Base-by-base conservation (phyloP, 225 moss, liverwort and hornwort species). In the Marchantia paleacea region DNA sequence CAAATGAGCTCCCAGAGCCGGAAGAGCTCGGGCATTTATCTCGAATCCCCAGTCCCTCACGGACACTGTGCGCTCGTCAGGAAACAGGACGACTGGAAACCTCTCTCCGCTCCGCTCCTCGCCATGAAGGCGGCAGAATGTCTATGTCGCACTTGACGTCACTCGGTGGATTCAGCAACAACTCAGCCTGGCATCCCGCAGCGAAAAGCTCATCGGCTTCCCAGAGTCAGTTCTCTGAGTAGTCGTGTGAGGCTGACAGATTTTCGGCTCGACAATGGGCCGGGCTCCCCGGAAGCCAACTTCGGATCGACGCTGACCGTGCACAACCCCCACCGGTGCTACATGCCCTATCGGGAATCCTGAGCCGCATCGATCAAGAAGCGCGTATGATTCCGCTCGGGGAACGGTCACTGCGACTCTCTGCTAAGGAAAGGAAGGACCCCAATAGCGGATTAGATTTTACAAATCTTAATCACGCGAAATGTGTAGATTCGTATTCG, bases 181-280 rank as follows among this genome's bases (percentile, higher is more conserved):
- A 16, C 18, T 61, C 26, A 26, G 31, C 76, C 76, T 25, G 51
- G 64, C 78, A 78, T 78, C 51, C 64, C 64, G 78, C 64, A 78
- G 25, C 16, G 22, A 31, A 31, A 55, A 2, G 24, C 20, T 63
- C 39, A 9, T 28, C 14, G 47, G 64, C 30, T 48, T 48, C 11
- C n/a, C 74, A 14, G 52, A 55, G 25, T 55, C 22, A 26, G 24
- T 24, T 10, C 15, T 10, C 0, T 20, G 22, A 62, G 9, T 24
- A 62, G 9, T 0, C 76, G 31, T 76, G 60, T 62, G 76, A 22
- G 47, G 62, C 20, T 76, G 60, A 76, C 8, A 62, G 39, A 11
- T 60, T 6, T 19, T 9, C 12, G 39, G 55, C 8, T 55, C 28
- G 74, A 74, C 74, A 74, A 26, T 4, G 18, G 28, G 60, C 58